Conservation (phyloP, 2,329 filamentous ascomycete genomes). For the Colletotrichum eleusines region DNA sequence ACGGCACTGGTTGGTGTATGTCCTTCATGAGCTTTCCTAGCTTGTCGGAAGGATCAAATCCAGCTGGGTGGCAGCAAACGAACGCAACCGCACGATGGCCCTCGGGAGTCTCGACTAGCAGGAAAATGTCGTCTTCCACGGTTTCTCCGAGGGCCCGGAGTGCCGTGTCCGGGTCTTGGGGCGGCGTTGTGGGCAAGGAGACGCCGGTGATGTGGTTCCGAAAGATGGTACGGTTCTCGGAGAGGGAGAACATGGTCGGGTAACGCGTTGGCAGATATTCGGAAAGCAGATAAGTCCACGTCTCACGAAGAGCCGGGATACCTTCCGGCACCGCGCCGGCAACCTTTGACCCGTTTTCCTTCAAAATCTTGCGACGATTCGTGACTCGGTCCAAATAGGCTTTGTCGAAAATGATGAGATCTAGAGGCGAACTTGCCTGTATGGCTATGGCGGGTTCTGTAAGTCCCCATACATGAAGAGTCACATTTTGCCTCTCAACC, state of each 20-base stretch:
- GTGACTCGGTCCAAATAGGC: slow-evolving; percentile 61
- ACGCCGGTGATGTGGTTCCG: slow-evolving; percentile 56
- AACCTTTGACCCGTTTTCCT: slow-evolving; percentile 53
- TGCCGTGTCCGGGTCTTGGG: slow-evolving; percentile 49
- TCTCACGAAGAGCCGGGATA: slow-evolving; percentile 58
- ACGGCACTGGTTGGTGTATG: slow-evolving; percentile 65
- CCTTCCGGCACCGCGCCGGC: slow-evolving; percentile 58
- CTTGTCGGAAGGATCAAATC: slow-evolving; percentile 64
- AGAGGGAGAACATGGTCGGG: slow-evolving; percentile 61
- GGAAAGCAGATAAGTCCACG: slow-evolving; percentile 61
- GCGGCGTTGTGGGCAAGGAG: slow-evolving; percentile 47
- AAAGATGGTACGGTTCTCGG: slow-evolving; percentile 48
- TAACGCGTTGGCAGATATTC: slow-evolving; percentile 62
- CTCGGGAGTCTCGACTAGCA: slow-evolving; percentile 56
- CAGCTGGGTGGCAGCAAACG: slow-evolving; percentile 64
- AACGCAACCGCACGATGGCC: slow-evolving; percentile 62
- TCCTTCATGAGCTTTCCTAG: slow-evolving; percentile 61
- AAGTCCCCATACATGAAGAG: slow-evolving; percentile 26
- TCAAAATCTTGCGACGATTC: slow-evolving; percentile 54
- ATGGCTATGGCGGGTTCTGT: slow-evolving; percentile 51
- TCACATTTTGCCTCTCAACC: slow-evolving; percentile 10
- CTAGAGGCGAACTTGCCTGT: slow-evolving; percentile 56
- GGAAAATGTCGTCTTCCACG: slow-evolving; percentile 67
- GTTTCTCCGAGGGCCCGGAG: slow-evolving; percentile 61
- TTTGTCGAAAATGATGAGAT: slow-evolving; percentile 65